Base-by-base conservation (phyloP, 495 filamentous ascomycete genomes). In the Daldinia loculata region DNA sequence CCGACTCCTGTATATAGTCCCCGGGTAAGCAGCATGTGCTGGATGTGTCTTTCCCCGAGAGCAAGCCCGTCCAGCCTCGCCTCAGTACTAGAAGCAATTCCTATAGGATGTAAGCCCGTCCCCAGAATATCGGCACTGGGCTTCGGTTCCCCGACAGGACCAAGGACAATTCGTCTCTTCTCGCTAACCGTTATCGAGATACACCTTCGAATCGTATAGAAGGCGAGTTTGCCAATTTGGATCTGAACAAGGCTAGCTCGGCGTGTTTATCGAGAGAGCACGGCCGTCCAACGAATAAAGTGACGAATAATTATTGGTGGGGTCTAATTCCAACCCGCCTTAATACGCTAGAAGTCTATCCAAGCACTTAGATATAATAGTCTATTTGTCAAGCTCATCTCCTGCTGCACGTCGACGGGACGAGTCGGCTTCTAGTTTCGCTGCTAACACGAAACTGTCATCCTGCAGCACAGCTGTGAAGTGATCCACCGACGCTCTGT, bases 11-110 rank as follows among this genome's bases (percentile, higher is more conserved):
- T 62, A 19, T 48, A 48, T 19, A 52, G 24, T 38, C 58, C 55
- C 45, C 69, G 63, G 58, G 63, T 59, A 61, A 66, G 67, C 67
- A 45, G 19, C 24, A 38, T 41, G 22, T 43, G 24, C 12, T 52
- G 41, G 27, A 7, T 56, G 32, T 41, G 17, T 34, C 32, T 66
- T 59, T 56, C 56, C 56, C 63, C 63, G 56, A 27, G 22, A 30
- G 2, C 30, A 58, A 41, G 6, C 48, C 56, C 48, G 61, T 51
- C 51, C 39, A 26, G 61, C 50, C 38, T 60, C 36, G 29, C 27
- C 36, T 60, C 57, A 51, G 30, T 48, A 43, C 22, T 66, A 5
- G 30, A 30, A 11, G 2, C 19, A 30, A 26, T 22, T 17, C 60
- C 17, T 48, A 12, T 41, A 63, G n/a, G 27, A 50, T 57, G 48